Base-by-base conservation (phyloP, 2,329 filamentous ascomycete species). In the Colletotrichum australisinense region DNA sequence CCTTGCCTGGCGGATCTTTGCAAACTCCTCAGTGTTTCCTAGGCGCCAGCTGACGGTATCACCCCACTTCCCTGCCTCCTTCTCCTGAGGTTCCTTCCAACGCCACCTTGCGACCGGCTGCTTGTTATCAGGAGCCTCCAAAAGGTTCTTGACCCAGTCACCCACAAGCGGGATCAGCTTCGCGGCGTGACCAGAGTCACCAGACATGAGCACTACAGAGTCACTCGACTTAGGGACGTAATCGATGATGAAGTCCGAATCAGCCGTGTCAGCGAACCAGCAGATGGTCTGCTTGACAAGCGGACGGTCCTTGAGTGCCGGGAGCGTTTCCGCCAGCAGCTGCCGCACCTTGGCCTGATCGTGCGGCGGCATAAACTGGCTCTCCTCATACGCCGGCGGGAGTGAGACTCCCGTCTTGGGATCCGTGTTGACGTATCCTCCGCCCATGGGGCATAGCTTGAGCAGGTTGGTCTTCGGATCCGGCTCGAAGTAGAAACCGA, bases 401-500 rank as follows among this genome's bases (percentile, higher is more conserved):
- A 71, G 63, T 0, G 87, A 88, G 1, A 82, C 26, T 79, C 86
- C 58, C 6, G 68, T 67, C 59, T 80, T 59, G 1, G 78, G 72
- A 22, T 77, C 64, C 6, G 78, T 82, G 72, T 89, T 86, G 14
- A 86, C 87, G 75, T 90, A 90, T 0, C 90, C 91, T 0, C 86
- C 88, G 2, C 89, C 89, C 78, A 88, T 85, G 0, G 89, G 88
- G 75, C 89, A 92, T 11, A 93, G 77, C 80, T 93, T 92, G 56
- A 92, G 80, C 5, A 91, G 79, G 26, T 86, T 85, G 0, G 89
- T 91, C 73, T 85, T 83, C 0, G 85, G 87, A 75, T 92, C 90
- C 0, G 91, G 90, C 78, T 92, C 91, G 70, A 92, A 92, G 80
- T 91, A 90, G 83, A 92, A 92, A 0, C 90, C 90, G 0, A 92